Evolutionary conservation across 345 rosid genomes (phyloP).

Genomic region (Eutrema heterophyllum): DNA sequence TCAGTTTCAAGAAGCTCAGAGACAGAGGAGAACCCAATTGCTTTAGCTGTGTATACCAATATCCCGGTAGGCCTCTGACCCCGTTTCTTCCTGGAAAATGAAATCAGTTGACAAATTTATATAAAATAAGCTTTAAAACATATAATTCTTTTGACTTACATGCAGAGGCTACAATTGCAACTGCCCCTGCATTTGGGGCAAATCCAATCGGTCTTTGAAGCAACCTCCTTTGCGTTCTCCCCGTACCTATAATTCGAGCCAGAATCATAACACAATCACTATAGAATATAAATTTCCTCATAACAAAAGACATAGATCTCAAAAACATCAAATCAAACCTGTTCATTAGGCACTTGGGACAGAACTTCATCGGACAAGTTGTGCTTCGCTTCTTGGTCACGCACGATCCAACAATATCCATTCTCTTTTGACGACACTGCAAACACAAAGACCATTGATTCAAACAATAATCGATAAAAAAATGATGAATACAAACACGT

Average conservation of each 20-base stretch:
- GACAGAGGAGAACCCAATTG: neutral
- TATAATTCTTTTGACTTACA: slow-evolving; percentile 31
- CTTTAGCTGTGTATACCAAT: neutral
- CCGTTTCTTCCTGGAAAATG: neutral
- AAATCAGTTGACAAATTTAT: neutral
- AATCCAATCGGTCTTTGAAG: slow-evolving; percentile 44
- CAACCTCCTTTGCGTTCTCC: slow-evolving; percentile 55
- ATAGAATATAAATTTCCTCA: neutral
- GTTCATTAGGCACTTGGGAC: slow-evolving; percentile 66
- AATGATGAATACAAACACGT: too few species aligned
- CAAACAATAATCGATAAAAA: neutral
- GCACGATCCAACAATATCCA: slow-evolving; percentile 49
- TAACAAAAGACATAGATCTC: neutral
- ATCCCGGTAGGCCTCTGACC: neutral
- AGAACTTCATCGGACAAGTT: slow-evolving; percentile 49
- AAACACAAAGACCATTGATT: slow-evolving; percentile 11
- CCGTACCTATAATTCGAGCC: slow-evolving; percentile 49
- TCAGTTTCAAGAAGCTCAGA: neutral
- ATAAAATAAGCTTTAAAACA: neutral
- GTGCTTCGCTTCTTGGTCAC: slow-evolving; percentile 34
- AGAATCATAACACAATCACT: neutral
- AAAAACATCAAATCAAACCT: slow-evolving; percentile 39
- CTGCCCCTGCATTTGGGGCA: slow-evolving; percentile 80
- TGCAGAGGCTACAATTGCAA: slow-evolving; percentile 87
- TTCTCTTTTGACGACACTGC: slow-evolving; percentile 82